Evolutionary conservation across 2,329 filamentous ascomycete species (phyloP).

Genomic region (Plenodomus tracheiphilus): DNA sequence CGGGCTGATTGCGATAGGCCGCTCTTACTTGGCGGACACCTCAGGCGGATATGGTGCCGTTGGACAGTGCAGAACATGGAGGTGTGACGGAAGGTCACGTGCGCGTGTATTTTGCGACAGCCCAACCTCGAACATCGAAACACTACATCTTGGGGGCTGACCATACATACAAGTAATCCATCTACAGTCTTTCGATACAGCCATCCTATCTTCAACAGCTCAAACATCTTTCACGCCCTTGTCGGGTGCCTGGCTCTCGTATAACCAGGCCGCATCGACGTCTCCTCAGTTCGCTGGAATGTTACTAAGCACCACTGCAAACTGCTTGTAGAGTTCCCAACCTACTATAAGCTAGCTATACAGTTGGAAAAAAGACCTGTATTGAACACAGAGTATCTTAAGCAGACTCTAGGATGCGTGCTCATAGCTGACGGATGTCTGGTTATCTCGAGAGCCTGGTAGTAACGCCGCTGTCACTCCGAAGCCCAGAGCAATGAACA

Average conservation of each 20-base stretch:
- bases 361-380: no score
- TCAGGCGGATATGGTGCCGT: slow-evolving; percentile 5
- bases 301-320: no score
- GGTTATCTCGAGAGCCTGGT: no score
- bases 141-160: not conserved
- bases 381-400: no score
- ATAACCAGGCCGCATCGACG: no score
- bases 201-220: no score
- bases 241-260: no score
- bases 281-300: no score
- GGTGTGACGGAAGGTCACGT: not conserved
- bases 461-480: not conserved
- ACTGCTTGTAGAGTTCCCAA: no score
- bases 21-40: not conserved
- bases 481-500: not conserved
- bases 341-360: no score
- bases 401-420: slow-evolving; percentile 5
- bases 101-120: not conserved
- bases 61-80: not conserved
- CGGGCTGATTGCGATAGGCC: slow-evolving; percentile 1
- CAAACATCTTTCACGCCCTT: no score
- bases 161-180: not conserved
- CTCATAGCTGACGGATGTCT: no score
- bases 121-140: not conserved
- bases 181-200: not conserved